Base-by-base conservation (phyloP, 352 stramenopile genomes). In the Globisporangium takayamanum region DNA sequence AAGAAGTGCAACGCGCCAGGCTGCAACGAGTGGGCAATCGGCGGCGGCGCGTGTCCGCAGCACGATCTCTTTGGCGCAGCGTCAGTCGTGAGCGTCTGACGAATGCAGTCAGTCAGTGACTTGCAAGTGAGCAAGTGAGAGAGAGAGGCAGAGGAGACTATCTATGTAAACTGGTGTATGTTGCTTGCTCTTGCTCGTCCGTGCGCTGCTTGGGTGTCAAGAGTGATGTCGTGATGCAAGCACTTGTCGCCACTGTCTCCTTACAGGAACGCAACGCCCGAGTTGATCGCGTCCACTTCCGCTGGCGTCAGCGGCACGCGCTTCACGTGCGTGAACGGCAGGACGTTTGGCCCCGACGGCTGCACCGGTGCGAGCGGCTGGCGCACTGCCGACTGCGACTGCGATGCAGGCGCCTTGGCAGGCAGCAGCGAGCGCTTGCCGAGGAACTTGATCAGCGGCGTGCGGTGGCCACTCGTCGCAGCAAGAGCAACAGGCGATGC, bases 241-340 rank as follows among this genome's bases (percentile, higher is more conserved):
- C 18, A 1, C 14, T 16, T 54, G 16, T 2, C 26, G 28, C 52
- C 39, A 30, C 10, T 55, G 5, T 39, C 33, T 39, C 3, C 62
- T 60, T 84, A 92, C 69, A 92, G 66, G 66, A 88, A 89, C 46
- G 79, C 72, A 50, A 90, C 57, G 56, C 80, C 84, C 50, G 70
- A 88, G 73, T 94, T 94, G 75, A 94, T 94, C 47, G 84, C 81
- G 33, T 78, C 70, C 46, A 92, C 69, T 61, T 94, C 81, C 30
- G 70, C 67, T 14, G 68, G 67, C 45, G 78, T 84, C 48, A 94
- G 64, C 55, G 81, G 75, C 60, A 89, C 61, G 57, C 80, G 80
- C 65, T 89, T 91, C 16, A 69, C 56, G 61, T 76, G 73, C 50
- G 62, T 69, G 64, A 91, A 91, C 42, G 76, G 70, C 56, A 93